phyloP scores from a whole-genome alignment of 1,284 basidiomycete genomes.

The Leccinum solheimii region DNA sequence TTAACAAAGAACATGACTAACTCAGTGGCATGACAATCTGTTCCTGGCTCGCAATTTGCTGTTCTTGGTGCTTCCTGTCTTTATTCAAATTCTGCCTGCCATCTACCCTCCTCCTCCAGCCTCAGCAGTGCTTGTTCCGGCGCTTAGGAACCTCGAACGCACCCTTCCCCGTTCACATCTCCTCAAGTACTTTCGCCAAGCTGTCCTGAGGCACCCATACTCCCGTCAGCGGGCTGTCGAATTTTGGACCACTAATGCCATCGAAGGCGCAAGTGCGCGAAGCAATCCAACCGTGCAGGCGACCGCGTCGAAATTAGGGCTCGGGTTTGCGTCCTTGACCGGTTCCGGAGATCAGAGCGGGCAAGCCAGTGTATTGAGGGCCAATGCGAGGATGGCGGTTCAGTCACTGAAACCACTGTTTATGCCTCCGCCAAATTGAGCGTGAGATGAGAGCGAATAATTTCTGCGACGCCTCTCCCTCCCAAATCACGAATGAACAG shows the following conservation, averaged over 20 bases:
- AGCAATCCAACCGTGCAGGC: slow-evolving; percentile 48
- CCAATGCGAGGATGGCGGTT: slow-evolving; percentile 41
- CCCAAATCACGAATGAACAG: background rate
- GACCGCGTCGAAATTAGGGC: slow-evolving; percentile 50
- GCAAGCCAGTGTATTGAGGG: slow-evolving; percentile 35
- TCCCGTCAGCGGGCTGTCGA: slow-evolving; percentile 45
- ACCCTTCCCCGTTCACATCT: slow-evolving; percentile 49
- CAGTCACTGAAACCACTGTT: slow-evolving; percentile 37
- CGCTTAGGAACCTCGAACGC: slow-evolving; percentile 41
- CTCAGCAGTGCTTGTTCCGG: slow-evolving; percentile 22
- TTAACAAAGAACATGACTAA: slow-evolving; percentile 7
- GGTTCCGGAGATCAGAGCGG: slow-evolving; percentile 28
- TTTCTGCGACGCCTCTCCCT: background rate
- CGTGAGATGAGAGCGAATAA: background rate
- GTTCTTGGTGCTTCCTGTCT: slow-evolving; percentile 58
- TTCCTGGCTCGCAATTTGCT: slow-evolving; percentile 53
- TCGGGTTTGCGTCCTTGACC: slow-evolving; percentile 41
- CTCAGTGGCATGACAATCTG: slow-evolving; percentile 68
- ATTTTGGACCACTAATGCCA: slow-evolving; percentile 60
- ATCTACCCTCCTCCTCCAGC: slow-evolving; percentile 23
- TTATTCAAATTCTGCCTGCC: slow-evolving; percentile 47
- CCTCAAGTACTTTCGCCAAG: slow-evolving; percentile 53
- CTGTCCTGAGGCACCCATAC: slow-evolving; percentile 52
- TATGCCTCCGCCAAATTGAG: slow-evolving; percentile 25
- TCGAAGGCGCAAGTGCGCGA: slow-evolving; percentile 50